These are phyloP conservation scores for Penicillium flavigenum DNA, from an alignment of 495 filamentous ascomycete genomes.

Conservation along the genomic window DNA sequence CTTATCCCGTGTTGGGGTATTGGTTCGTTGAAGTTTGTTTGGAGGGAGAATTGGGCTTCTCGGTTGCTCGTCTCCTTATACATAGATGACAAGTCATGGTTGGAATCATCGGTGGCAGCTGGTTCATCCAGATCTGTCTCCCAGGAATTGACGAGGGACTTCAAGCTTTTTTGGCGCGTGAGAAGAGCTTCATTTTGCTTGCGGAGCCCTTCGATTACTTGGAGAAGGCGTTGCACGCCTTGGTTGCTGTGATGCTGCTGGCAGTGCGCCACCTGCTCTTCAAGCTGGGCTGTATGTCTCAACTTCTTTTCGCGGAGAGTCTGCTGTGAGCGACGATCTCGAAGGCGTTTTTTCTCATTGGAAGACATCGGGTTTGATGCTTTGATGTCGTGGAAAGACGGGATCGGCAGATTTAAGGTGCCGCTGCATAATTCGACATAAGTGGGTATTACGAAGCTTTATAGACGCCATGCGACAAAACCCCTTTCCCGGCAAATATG, in stretches of 20 bases:
- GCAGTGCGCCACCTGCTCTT: constrained; percentile 27
- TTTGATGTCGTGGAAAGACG: not conserved
- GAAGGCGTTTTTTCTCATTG: constrained; percentile 27
- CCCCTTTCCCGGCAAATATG: no score
- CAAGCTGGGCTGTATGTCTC: constrained; percentile 21
- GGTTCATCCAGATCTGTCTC: constrained; percentile 6
- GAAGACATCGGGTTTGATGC: constrained; percentile 14
- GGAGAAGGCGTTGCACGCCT: constrained; percentile 19
- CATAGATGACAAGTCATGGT: not conserved
- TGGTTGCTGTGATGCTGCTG: constrained; percentile 25
- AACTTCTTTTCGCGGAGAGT: constrained; percentile 30
- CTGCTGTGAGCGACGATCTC: constrained; percentile 33
- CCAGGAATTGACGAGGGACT: constrained; percentile 25
- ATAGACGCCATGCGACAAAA: no score
- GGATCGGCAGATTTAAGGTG: not conserved
- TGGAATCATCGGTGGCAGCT: not conserved
- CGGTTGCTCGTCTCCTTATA: not conserved
- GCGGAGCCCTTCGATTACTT: constrained; percentile 25
- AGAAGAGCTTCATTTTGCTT: constrained; percentile 26
- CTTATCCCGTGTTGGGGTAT: not conserved
- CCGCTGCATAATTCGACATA: constrained; percentile 2
- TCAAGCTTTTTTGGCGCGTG: constrained; percentile 19
- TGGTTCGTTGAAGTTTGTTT: not conserved
- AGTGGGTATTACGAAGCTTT: no score
- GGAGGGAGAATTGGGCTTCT: not conserved